Evolutionary conservation across 1,284 basidiomycete genomes (phyloP).

Genomic region (Puccinia hordei): DNA sequence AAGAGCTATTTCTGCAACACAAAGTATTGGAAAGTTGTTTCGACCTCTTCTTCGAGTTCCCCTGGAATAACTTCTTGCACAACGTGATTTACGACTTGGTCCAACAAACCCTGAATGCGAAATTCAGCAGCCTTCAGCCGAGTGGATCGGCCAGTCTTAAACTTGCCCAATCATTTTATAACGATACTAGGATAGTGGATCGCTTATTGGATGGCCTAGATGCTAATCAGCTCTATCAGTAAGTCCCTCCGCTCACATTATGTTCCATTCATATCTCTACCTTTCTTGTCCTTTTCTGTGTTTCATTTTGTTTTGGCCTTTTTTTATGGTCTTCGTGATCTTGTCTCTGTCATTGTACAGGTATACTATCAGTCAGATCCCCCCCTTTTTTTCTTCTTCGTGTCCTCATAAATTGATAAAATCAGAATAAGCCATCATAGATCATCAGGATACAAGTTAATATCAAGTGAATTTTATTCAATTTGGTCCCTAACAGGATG

Average conservation of each 20-base stretch:
- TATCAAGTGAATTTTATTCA: not conserved
- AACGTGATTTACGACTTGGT: constrained; percentile 95
- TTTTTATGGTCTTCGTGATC: not conserved
- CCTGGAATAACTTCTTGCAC: constrained; percentile 98
- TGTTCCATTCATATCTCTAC: not conserved
- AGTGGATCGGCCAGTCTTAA: constrained; percentile 77
- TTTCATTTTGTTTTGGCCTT: constrained; percentile 29
- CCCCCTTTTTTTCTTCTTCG: too few species aligned
- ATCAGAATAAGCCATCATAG: too few species aligned
- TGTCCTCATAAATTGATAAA: not conserved
- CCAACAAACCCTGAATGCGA: constrained; percentile 75
- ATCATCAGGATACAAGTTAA: not conserved
- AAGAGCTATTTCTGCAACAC: constrained; percentile 72
- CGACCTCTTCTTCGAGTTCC: constrained; percentile 93
- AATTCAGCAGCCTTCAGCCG: constrained; percentile 69
- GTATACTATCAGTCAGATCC: not conserved
- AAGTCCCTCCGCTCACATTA: constrained; percentile 55
- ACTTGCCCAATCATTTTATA: constrained; percentile 76
- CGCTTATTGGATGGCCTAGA: constrained; percentile 81
- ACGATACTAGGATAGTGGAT: constrained; percentile 74
- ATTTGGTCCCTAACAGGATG: constrained; percentile 9
- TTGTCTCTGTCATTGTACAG: not conserved
- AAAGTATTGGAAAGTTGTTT: constrained; percentile 69
- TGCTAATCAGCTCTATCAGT: constrained; percentile 74
- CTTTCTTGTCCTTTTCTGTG: not conserved